Conservation (phyloP, 108 stramenopile genomes). For the Nitzschia sp. region DNA sequence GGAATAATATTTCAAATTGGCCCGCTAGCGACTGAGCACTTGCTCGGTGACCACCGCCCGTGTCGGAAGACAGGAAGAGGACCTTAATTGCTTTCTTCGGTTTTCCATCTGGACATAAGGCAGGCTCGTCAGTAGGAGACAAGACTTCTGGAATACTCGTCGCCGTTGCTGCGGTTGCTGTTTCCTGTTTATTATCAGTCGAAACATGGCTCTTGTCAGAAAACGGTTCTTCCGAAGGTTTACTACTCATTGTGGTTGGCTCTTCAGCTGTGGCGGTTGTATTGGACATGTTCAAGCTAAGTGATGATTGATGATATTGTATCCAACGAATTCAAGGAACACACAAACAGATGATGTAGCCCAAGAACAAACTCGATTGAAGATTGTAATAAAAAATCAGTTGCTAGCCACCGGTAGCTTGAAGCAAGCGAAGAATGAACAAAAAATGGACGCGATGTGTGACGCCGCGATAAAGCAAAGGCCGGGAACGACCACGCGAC, state of each 20-base stretch:
- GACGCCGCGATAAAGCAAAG: too few species aligned
- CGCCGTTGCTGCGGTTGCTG: background rate
- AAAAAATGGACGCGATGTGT: too few species aligned
- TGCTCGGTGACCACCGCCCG: conserved; percentile 97
- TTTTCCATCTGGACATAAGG: background rate
- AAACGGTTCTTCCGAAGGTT: too few species aligned
- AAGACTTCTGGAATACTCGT: conserved; percentile 1
- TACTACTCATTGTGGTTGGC: too few species aligned
- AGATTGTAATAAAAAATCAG: background rate
- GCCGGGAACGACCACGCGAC: too few species aligned
- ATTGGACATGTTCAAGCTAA: too few species aligned
- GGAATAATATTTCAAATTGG: conserved; percentile 81
- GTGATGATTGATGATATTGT: too few species aligned
- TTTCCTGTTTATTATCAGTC: too few species aligned
- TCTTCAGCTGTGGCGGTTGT: too few species aligned
- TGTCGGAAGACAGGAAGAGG: conserved; percentile 94
- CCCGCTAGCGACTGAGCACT: conserved; percentile 88
- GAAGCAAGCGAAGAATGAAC: too few species aligned
- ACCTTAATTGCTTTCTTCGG: conserved; percentile 60
- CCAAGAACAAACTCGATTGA: background rate
- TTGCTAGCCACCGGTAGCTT: too few species aligned
- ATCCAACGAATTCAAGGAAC: background rate
- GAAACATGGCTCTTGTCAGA: too few species aligned
- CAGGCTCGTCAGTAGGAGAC: background rate
- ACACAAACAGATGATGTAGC: background rate